Evolutionary conservation across 495 filamentous ascomycete species (phyloP).

Genomic region (Penicillium macrosclerotiorum): DNA sequence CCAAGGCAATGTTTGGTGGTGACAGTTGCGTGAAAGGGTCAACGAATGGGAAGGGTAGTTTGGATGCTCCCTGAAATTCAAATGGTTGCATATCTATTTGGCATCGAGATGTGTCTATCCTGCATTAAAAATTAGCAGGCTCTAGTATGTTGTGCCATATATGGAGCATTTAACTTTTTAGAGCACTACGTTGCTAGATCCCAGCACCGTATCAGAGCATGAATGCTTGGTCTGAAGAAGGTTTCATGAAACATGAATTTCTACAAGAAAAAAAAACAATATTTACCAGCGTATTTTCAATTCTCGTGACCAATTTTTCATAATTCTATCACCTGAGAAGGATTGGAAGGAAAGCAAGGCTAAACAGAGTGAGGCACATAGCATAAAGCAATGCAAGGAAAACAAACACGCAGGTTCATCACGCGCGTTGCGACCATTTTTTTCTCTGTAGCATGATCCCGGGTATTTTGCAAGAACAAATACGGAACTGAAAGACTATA

Average conservation of each 20-base stretch:
- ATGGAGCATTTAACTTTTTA: too few relatives aligned
- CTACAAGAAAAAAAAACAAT: neutral
- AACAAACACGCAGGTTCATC: slow-evolving; percentile 29
- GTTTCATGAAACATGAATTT: neutral
- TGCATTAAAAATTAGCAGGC: too few relatives aligned
- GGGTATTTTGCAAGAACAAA: slow-evolving; percentile 21
- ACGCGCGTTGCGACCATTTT: slow-evolving; percentile 34
- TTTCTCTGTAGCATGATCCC: slow-evolving; percentile 30
- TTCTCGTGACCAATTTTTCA: slow-evolving; percentile 43
- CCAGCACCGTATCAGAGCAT: too few relatives aligned
- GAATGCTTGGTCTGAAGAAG: neutral
- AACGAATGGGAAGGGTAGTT: slow-evolving; percentile 23
- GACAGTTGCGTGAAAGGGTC: slow-evolving; percentile 27
- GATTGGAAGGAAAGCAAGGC: slow-evolving; percentile 39
- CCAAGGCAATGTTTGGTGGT: slow-evolving; percentile 26
- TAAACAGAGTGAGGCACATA: slow-evolving; percentile 36
- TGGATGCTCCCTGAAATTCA: slow-evolving; percentile 16
- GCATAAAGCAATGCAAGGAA: slow-evolving; percentile 27
- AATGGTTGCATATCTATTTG: too few relatives aligned
- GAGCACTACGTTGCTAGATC: too few relatives aligned
- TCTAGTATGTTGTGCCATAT: too few relatives aligned
- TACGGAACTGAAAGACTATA: slow-evolving; percentile 11
- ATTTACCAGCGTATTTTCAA: slow-evolving; percentile 21
- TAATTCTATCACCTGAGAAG: slow-evolving; percentile 46
- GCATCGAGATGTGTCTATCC: too few relatives aligned